Conservation (phyloP, 495 filamentous ascomycete genomes). For the Penicillium tannophilum region DNA sequence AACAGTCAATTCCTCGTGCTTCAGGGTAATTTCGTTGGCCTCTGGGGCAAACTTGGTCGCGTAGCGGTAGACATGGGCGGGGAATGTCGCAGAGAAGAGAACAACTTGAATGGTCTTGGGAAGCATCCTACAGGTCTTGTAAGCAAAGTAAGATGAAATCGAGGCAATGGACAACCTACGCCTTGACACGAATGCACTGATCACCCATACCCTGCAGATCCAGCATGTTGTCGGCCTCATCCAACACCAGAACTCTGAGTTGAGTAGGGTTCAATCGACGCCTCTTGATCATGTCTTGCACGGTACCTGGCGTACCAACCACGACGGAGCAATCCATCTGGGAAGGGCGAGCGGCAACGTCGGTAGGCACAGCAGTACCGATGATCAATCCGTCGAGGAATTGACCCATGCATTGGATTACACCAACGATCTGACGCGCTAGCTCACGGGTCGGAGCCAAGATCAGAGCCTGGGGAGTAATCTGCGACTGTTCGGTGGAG, state of each 20-base stretch:
- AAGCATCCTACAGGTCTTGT: slow-evolving; percentile 55
- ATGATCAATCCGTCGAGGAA: slow-evolving; percentile 73
- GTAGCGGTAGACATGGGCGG: slow-evolving; percentile 76
- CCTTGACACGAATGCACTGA: slow-evolving; percentile 87
- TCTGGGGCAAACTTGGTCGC: slow-evolving; percentile 78
- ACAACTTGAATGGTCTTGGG: slow-evolving; percentile 76
- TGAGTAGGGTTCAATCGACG: slow-evolving; percentile 64
- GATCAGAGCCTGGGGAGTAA: slow-evolving; percentile 79
- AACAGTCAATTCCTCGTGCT: slow-evolving; percentile 89
- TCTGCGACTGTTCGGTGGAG: slow-evolving; percentile 46
- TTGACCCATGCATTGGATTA: slow-evolving; percentile 77
- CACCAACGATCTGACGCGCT: slow-evolving; percentile 88
- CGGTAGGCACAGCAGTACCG: slow-evolving; percentile 77
- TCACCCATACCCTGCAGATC: slow-evolving; percentile 94
- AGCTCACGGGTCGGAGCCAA: slow-evolving; percentile 93
- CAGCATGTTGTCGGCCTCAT: slow-evolving; percentile 96
- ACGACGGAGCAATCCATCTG: slow-evolving; percentile 72
- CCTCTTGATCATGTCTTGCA: slow-evolving; percentile 79
- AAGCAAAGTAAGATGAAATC: slow-evolving; percentile 13
- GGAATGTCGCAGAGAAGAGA: slow-evolving; percentile 97
- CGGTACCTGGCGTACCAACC: slow-evolving; percentile 93
- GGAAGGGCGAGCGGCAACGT: slow-evolving; percentile 60
- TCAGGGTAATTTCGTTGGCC: slow-evolving; percentile 85
- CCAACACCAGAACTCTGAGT: slow-evolving; percentile 79
- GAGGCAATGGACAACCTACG: slow-evolving; percentile 51